Percentiles rank a stretch among this genome's conserved stretches.
phyloP scores from a whole-genome alignment of 106 monocot species.

The Chionographis japonica region DNA sequence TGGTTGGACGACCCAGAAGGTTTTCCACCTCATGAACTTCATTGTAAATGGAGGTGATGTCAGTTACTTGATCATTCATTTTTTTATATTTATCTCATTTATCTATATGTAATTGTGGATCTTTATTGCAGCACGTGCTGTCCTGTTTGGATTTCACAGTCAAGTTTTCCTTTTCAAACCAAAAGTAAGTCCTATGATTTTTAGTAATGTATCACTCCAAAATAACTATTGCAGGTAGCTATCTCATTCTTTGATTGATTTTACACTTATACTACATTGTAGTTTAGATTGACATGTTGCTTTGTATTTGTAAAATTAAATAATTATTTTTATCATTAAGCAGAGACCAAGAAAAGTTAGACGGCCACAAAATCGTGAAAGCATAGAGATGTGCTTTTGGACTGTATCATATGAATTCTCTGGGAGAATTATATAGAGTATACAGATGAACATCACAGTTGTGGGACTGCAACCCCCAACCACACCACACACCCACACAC shows the following conservation, averaged over 20 bases:
- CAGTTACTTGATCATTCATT: neutral
- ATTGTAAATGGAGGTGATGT: slow-evolving; percentile 80
- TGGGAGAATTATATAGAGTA: too few species aligned
- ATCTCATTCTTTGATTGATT: neutral
- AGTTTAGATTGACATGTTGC: too few species aligned
- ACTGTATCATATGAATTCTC: too few species aligned
- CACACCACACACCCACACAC: too few species aligned
- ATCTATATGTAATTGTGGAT: slow-evolving; percentile 2
- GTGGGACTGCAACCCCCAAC: too few species aligned
- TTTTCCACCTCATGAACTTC: slow-evolving; percentile 96
- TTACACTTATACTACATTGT: too few species aligned
- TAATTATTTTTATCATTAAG: too few species aligned
- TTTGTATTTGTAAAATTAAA: too few species aligned
- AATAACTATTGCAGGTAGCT: neutral
- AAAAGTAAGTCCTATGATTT: slow-evolving; percentile 51
- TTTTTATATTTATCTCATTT: neutral
- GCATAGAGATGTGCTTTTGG: too few species aligned
- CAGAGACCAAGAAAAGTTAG: too few species aligned
- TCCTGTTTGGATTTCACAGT: slow-evolving; percentile 79
- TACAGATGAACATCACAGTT: too few species aligned
- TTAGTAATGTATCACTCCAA: neutral
- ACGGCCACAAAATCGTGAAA: too few species aligned
- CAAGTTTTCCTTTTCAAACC: slow-evolving; percentile 72
- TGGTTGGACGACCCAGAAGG: slow-evolving; percentile 95
- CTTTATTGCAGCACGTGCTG: slow-evolving; percentile 63